phyloP scores from a whole-genome alignment of 352 stramenopile species.

The Phytophthora fragariae region DNA sequence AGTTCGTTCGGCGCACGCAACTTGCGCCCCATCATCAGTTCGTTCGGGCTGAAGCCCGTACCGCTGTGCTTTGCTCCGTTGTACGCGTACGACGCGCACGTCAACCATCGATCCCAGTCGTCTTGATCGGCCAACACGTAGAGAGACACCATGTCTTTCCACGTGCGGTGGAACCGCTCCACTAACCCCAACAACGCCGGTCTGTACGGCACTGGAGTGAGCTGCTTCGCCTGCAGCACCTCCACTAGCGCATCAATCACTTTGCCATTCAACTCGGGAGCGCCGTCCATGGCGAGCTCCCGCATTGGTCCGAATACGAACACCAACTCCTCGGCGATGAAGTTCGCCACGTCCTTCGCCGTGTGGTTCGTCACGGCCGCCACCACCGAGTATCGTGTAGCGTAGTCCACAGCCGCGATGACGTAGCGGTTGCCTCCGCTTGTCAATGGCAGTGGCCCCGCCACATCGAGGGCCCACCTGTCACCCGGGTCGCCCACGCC shows the following conservation, averaged over 20 bases:
- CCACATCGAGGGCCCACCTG: too few relatives aligned
- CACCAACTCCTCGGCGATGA: neutral
- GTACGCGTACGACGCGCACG: conserved; percentile 11
- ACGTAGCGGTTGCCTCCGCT: conserved; percentile 6
- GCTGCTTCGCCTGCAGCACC: conserved; percentile 5
- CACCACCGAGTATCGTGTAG: conserved; percentile 6
- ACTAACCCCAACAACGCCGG: conserved; percentile 7
- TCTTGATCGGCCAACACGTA: neutral
- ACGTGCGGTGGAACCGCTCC: conserved; percentile 7
- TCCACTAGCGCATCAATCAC: conserved; percentile 1
- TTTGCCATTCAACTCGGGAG: neutral
- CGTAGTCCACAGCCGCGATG: neutral
- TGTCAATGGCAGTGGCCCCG: too few relatives aligned
- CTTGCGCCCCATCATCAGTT: conserved; percentile 13
- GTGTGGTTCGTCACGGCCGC: neutral
- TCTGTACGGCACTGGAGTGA: conserved; percentile 9
- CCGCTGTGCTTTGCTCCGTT: conserved; percentile 6
- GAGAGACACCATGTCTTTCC: neutral
- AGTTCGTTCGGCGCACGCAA: conserved; percentile 10
- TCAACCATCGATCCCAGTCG: conserved; percentile 13
- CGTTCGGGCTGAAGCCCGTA: conserved; percentile 17
- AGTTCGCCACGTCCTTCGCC: neutral
- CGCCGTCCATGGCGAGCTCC: conserved; percentile 10
- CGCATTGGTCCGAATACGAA: neutral
- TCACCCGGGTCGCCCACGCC: too few relatives aligned